These are phyloP conservation scores for Verbena officinalis DNA, from an alignment of 257 asterid species.

Conservation along the genomic window DNA sequence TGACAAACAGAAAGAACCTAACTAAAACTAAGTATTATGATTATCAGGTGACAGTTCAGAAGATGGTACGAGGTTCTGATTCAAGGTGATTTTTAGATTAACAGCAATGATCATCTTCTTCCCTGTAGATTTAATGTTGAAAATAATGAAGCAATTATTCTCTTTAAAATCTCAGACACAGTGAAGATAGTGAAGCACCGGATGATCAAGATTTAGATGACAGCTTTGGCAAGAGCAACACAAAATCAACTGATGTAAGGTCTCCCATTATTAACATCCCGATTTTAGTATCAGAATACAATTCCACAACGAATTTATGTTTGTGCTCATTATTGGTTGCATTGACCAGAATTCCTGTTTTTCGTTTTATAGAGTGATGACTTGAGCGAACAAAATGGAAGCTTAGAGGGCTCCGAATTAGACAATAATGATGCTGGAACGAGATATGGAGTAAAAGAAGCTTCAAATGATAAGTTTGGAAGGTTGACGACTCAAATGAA, in stretches of 20 bases:
- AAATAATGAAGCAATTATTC: constrained; percentile 4
- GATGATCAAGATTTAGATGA: constrained; percentile 46
- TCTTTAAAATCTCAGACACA: constrained; percentile 46
- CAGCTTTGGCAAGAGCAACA: constrained; percentile 34
- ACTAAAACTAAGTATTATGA: constrained; percentile 25
- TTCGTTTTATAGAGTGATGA: constrained; percentile 55
- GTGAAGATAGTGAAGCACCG: constrained; percentile 53
- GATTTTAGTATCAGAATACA: constrained; percentile 6
- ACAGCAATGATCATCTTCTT: constrained; percentile 21
- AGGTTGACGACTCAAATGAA: constrained; percentile 46
- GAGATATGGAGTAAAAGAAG: constrained; percentile 32
- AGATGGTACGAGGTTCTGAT: constrained; percentile 54
- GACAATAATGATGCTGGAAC: constrained; percentile 38
- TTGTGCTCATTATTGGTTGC: constrained; percentile 12
- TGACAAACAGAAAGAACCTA: background rate
- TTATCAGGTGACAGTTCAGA: constrained; percentile 83
- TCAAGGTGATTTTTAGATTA: constrained; percentile 56
- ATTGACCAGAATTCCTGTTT: constrained; percentile 14
- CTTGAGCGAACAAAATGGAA: constrained; percentile 47
- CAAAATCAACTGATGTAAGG: constrained; percentile 66
- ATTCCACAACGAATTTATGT: background rate
- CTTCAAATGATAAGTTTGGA: constrained; percentile 35
- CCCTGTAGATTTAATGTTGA: constrained; percentile 10
- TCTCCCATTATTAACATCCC: constrained; percentile 33
- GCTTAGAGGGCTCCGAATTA: constrained; percentile 45